Evolutionary conservation across 495 filamentous ascomycete species (phyloP), one percentile per base, ranked within the genome.

Genomic region (Oleoguttula mirabilis): DNA sequence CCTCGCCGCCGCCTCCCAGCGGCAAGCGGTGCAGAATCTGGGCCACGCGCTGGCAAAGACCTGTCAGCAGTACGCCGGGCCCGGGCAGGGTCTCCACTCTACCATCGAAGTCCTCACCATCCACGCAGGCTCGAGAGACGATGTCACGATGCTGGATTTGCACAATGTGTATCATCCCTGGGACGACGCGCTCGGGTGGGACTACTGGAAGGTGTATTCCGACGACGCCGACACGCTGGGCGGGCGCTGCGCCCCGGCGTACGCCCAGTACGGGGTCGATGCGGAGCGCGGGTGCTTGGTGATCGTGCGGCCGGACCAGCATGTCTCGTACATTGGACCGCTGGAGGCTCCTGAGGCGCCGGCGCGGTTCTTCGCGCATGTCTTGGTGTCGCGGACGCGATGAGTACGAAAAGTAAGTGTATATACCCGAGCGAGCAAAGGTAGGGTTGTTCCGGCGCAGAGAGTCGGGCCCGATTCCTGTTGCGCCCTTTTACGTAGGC

Each of bases 151-250:
- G 50, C 49, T 68, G 12, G 72, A 79, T 36, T 64, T 81, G 8
- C 76, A 73, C 1, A 58, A 61, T 0, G 60, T 76, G 10, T 55
- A 78, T 39, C 76, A 75, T 54, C 66, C 75, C 6, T 72, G 67
- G 36, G 68, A 73, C 15, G 60, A 71, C 47, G 67, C 70, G 50
- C 53, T 56, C 0, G 78, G 79, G 8, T 79, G 77, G 64, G 76
- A 77, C 45, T 82, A 80, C 39, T 66, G 71, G 31, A 76, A 75
- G 51, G 66, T 82, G 12, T 82, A 74, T 56, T 75, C 70, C 11
- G 80, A 84, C 52, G 75, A 73, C 45, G 59, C 54, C 43, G 70
- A 63, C 33, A 67, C 70, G 45, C 69, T 79, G 51, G 68, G 77
- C 40, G 70, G 66, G 0, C 3, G 37, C 21, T 5, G 16, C 41